These are phyloP conservation scores for Periglandula ipomoeae DNA, from an alignment of 2,329 filamentous ascomycete species.

Conservation along the genomic window DNA sequence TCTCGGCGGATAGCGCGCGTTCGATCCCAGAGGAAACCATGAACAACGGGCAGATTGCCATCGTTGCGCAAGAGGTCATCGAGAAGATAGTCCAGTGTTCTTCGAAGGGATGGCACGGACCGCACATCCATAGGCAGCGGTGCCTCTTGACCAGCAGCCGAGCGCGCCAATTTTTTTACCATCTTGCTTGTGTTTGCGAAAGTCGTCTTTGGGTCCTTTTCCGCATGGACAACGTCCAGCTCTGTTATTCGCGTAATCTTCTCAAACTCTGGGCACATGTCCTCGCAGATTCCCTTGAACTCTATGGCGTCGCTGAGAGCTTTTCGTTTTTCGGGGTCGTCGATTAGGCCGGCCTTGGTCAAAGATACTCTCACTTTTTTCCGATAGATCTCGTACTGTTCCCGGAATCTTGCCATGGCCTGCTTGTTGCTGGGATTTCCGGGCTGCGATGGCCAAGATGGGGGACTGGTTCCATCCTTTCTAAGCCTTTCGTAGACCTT, in stretches of 20 bases:
- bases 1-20: slow-evolving; percentile 59
- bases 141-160: slow-evolving; percentile 58
- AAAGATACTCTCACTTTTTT: slow-evolving; percentile 46
- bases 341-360: slow-evolving; percentile 51
- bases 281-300: slow-evolving; percentile 59
- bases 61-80: slow-evolving; percentile 48
- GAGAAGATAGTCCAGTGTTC: slow-evolving; percentile 55
- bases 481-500: slow-evolving; percentile 43
- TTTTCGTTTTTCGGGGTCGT: slow-evolving; percentile 55
- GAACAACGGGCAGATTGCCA: slow-evolving; percentile 43
- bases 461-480: slow-evolving; percentile 45
- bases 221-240: slow-evolving; percentile 45
- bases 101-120: slow-evolving; percentile 47
- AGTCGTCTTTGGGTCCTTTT: slow-evolving; percentile 37
- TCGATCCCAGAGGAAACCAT: slow-evolving; percentile 60
- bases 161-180: slow-evolving; percentile 60
- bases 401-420: slow-evolving; percentile 45
- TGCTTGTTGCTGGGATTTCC: slow-evolving; percentile 41
- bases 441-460: slow-evolving; percentile 45
- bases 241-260: slow-evolving; percentile 54
- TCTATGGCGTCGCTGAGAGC: slow-evolving; percentile 54
- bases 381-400: slow-evolving; percentile 48
- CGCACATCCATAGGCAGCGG: slow-evolving; percentile 60
- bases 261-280: slow-evolving; percentile 62
- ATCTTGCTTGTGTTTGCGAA: slow-evolving; percentile 44